Evolutionary conservation across 2,329 filamentous ascomycete species (phyloP).

Genomic region (Cyphellophora europaea): DNA sequence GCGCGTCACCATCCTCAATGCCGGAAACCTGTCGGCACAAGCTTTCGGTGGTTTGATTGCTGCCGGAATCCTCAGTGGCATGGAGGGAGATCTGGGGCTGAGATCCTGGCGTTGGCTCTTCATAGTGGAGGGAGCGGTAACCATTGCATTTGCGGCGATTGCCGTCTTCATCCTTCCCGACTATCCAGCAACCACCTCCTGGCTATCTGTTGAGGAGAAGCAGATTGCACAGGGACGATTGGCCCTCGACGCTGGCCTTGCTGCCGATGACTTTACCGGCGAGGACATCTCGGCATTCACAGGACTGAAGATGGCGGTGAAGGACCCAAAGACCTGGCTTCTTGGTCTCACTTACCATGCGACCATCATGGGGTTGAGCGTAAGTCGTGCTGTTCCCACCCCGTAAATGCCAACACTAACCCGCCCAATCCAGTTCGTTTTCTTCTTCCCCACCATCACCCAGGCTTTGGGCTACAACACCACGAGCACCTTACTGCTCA

Average conservation of each 20-base stretch:
- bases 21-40: conserved; percentile 50
- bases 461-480: conserved; percentile 57
- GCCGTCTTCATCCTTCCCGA: conserved; percentile 51
- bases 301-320: conserved; percentile 36
- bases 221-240: conserved; percentile 51
- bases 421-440: neutral
- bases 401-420: neutral
- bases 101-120: conserved; percentile 53
- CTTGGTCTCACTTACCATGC: conserved; percentile 25
- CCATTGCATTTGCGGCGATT: conserved; percentile 30
- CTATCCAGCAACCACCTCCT: conserved; percentile 53
- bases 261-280: conserved; percentile 51
- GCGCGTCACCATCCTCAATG: conserved; percentile 49
- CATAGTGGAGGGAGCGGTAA: conserved; percentile 44
- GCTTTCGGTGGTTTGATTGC: conserved; percentile 51
- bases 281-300: conserved; percentile 38
- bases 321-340: conserved; percentile 52
- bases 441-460: conserved; percentile 62
- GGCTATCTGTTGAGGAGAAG: conserved; percentile 51
- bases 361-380: neutral
- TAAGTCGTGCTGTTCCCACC: neutral
- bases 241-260: conserved; percentile 50
- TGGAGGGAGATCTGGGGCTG: conserved; percentile 13
- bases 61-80: conserved; percentile 23
- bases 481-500: conserved; percentile 40